These are phyloP conservation scores for Diaporthe nobilis DNA, from an alignment of 2,329 filamentous ascomycete species.

Conservation along the genomic window DNA sequence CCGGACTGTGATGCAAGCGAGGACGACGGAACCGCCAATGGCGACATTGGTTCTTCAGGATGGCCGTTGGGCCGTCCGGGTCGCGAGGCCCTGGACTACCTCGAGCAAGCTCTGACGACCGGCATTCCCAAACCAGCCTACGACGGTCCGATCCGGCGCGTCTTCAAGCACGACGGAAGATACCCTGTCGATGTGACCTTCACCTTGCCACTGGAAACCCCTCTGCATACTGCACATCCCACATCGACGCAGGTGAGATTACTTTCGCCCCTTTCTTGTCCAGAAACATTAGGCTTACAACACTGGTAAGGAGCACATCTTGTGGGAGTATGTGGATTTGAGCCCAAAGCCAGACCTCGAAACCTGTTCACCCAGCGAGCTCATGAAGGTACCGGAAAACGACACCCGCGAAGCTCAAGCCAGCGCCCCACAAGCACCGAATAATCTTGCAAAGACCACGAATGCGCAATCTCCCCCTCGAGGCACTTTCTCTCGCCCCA, in stretches of 20 bases:
- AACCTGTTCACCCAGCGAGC: no score
- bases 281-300: background rate
- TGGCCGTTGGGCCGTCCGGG: background rate
- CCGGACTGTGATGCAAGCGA: no score
- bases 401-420: background rate
- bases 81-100: background rate
- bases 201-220: background rate
- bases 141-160: background rate
- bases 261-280: fast-evolving
- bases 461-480: background rate
- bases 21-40: background rate
- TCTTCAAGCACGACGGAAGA: background rate
- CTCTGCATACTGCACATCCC: background rate
- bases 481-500: background rate
- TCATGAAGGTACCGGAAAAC: background rate
- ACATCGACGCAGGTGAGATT: background rate
- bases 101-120: conserved; percentile 15
- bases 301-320: background rate
- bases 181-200: no score
- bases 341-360: no score
- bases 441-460: background rate
- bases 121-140: background rate
- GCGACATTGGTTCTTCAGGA: no score
- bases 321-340: no score
- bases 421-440: background rate